phyloP scores from a whole-genome alignment of 805 yeast genomes.

The Spathaspora hagerdaliae region DNA sequence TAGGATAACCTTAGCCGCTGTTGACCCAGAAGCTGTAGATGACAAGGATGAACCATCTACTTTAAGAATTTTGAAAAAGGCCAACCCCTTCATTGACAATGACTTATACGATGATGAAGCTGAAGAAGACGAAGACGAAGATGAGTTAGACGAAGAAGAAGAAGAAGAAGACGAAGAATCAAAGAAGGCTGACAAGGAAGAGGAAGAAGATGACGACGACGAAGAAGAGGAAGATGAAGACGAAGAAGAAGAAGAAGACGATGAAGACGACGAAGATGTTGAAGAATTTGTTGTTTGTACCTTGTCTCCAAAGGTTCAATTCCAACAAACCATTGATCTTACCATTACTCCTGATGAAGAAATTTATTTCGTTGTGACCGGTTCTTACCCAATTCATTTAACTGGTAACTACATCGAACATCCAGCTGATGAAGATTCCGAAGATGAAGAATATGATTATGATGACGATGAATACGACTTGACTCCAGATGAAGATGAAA shows the following conservation, averaged over 20 bases:
- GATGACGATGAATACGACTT: slow-evolving; percentile 52
- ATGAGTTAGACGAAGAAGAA: slow-evolving; percentile 42
- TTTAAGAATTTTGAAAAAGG: slow-evolving; percentile 78
- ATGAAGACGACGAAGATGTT: slow-evolving; percentile 67
- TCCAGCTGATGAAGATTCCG: slow-evolving; percentile 76
- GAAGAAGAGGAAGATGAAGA: slow-evolving; percentile 50
- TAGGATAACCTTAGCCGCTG: slow-evolving; percentile 90
- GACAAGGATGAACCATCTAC: slow-evolving; percentile 82
- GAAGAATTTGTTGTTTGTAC: slow-evolving; percentile 87
- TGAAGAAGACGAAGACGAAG: slow-evolving; percentile 46
- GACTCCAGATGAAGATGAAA: slow-evolving; percentile 76
- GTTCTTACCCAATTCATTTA: slow-evolving; percentile 89
- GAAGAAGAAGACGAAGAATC: slow-evolving; percentile 29
- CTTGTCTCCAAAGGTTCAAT: slow-evolving; percentile 76
- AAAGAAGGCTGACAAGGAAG: slow-evolving; percentile 14
- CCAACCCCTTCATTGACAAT: slow-evolving; percentile 40
- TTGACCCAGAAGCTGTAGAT: slow-evolving; percentile 86
- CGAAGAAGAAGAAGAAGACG: slow-evolving; percentile 53
- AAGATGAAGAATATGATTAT: slow-evolving; percentile 49
- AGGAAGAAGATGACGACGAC: slow-evolving; percentile 38
- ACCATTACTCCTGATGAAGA: slow-evolving; percentile 93
- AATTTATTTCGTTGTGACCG: slow-evolving; percentile 89
- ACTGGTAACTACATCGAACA: slow-evolving; percentile 96
- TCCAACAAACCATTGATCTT: slow-evolving; percentile 87
- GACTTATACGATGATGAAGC: slow-evolving; percentile 27